Conservation (phyloP, 2,329 filamentous ascomycete genomes). For the Aspergillus quadricinctus region DNA sequence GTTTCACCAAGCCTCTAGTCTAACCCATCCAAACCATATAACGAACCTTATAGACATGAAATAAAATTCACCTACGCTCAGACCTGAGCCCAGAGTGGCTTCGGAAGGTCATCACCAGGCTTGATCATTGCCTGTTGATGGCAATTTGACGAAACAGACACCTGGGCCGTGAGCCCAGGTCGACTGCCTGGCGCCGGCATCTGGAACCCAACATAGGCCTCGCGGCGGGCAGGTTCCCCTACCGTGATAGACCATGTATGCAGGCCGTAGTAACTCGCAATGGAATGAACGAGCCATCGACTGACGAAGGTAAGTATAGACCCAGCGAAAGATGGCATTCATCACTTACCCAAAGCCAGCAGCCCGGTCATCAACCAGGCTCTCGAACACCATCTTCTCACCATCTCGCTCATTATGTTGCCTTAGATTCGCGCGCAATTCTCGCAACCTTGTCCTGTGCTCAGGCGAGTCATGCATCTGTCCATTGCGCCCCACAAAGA, state of each 20-base stretch:
- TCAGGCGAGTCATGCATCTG: constrained; percentile 57
- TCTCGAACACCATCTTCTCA: constrained; percentile 76
- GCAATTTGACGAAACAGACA: constrained; percentile 17
- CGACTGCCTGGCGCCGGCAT: constrained; percentile 30
- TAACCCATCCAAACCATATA: background rate
- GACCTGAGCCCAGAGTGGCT: constrained; percentile 35
- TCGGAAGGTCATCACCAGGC: constrained; percentile 35
- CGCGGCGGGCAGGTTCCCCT: constrained; percentile 64
- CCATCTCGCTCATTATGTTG: constrained; percentile 44
- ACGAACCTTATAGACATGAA: background rate
- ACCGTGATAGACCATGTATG: constrained; percentile 75
- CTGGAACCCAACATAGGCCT: constrained; percentile 74
- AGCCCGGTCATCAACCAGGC: constrained; percentile 66
- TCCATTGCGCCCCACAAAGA: constrained; percentile 73
- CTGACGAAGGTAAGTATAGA: constrained; percentile 41
- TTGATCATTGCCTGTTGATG: constrained; percentile 25
- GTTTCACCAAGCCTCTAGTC: background rate
- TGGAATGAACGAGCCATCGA: constrained; percentile 88
- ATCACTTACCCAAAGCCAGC: constrained; percentile 73
- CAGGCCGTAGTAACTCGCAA: constrained; percentile 87
- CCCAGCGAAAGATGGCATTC: constrained; percentile 4
- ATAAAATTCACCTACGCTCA: constrained; percentile 15
- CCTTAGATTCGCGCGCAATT: constrained; percentile 33
- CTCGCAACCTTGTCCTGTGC: constrained; percentile 51
- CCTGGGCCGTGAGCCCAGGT: constrained; percentile 22